Percentiles rank a stretch among this genome's conserved stretches.
Conservation (phyloP, 1,284 basidiomycete genomes). For the Fistulinella cinereoalba region DNA sequence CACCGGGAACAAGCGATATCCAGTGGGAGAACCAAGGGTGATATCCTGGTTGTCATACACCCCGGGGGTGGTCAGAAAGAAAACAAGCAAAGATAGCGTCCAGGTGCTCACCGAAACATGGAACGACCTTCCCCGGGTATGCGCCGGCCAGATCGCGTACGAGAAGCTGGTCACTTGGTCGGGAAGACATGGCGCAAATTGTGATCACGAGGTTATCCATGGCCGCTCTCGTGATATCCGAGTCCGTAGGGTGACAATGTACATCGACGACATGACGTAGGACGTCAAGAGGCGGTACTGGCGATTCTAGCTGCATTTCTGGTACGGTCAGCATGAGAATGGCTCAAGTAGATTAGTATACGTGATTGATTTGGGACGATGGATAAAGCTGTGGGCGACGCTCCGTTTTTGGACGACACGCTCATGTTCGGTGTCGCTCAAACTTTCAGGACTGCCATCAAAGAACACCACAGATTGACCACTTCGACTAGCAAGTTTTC, state of each 20-base stretch:
- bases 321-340: too few species aligned
- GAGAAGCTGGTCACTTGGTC: conserved; percentile 56
- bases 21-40: conserved; percentile 83
- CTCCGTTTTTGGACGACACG: neutral
- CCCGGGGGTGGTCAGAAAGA: conserved; percentile 11
- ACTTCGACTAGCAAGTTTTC: conserved; percentile 4
- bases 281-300: conserved; percentile 38
- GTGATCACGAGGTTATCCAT: conserved; percentile 56
- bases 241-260: conserved; percentile 81
- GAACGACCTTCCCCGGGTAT: conserved; percentile 65
- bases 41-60: conserved; percentile 49
- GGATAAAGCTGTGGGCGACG: too few species aligned
- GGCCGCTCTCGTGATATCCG: conserved; percentile 42
- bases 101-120: conserved; percentile 62
- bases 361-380: too few species aligned
- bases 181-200: conserved; percentile 74
- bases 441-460: conserved; percentile 6
- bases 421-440: conserved; percentile 20
- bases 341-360: too few species aligned
- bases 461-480: conserved; percentile 4
- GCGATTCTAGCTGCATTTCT: neutral
- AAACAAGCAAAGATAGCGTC: conserved; percentile 1
- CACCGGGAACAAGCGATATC: conserved; percentile 47
- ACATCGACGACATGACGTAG: conserved; percentile 69
- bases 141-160: conserved; percentile 58